These are phyloP conservation scores for Xylaria castorea DNA, from an alignment of 495 filamentous ascomycete genomes.

Conservation along the genomic window DNA sequence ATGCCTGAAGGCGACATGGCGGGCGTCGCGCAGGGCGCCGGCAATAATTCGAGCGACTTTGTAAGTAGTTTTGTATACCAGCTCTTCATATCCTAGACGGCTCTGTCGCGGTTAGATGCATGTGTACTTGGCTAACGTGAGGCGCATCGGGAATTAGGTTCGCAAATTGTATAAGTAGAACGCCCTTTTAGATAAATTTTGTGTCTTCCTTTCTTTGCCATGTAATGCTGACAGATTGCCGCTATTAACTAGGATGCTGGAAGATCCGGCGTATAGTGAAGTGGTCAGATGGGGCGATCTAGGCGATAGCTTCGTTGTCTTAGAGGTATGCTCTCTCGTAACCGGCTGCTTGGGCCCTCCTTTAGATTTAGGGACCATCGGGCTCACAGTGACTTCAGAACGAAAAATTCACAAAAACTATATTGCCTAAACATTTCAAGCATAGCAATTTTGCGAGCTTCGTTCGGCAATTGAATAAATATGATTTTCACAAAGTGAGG, in stretches of 20 bases:
- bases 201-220: slow-evolving; percentile 22
- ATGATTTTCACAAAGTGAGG: slow-evolving; percentile 98
- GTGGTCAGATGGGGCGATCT: slow-evolving; percentile 96
- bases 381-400: slow-evolving; percentile 62
- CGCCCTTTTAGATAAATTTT: slow-evolving; percentile 20
- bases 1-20: slow-evolving; percentile 53
- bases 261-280: slow-evolving; percentile 88
- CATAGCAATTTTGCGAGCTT: slow-evolving; percentile 99
- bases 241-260: slow-evolving; percentile 79
- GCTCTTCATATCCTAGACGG: slow-evolving; percentile 23
- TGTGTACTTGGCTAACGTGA: slow-evolving; percentile 30
- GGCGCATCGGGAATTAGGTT: slow-evolving; percentile 63
- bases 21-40: slow-evolving; percentile 48
- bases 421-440: slow-evolving; percentile 98
- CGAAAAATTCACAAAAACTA: slow-evolving; percentile 97
- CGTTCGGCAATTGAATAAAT: slow-evolving; percentile 98
- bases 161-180: slow-evolving; percentile 96
- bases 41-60: slow-evolving; percentile 58
- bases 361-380: not conserved
- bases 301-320: slow-evolving; percentile 94
- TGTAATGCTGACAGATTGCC: slow-evolving; percentile 31
- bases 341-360: not conserved
- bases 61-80: slow-evolving; percentile 42
- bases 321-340: slow-evolving; percentile 72
- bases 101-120: slow-evolving; percentile 32